These are phyloP conservation scores for Thelonectria rubi DNA, from an alignment of 2,329 filamentous ascomycete species.

Conservation along the genomic window DNA sequence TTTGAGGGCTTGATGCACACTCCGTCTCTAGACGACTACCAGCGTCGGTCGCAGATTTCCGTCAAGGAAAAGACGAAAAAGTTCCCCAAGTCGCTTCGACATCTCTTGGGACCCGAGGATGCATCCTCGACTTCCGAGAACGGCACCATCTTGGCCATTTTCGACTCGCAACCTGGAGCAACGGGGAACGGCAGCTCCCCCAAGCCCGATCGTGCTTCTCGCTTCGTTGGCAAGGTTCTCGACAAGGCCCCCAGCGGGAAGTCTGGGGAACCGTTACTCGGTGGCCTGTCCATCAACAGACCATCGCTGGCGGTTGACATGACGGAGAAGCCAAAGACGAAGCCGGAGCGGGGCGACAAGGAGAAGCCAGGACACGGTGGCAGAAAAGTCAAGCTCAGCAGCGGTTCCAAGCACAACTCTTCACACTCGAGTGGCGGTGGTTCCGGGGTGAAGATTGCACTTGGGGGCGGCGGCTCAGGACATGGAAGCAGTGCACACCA, in stretches of 20 bases:
- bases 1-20: slow-evolving; percentile 7
- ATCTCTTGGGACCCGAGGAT: not conserved
- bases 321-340: no score
- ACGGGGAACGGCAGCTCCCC: not conserved
- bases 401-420: no score
- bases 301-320: not conserved
- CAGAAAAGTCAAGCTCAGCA: no score
- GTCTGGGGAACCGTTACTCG: slow-evolving; percentile 3
- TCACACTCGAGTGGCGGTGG: no score
- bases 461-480: no score
- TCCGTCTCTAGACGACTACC: slow-evolving; percentile 8
- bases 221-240: slow-evolving; percentile 1
- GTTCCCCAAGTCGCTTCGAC: not conserved
- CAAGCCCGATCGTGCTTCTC: not conserved
- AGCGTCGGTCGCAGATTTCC: not conserved
- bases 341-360: no score
- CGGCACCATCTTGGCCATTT: no score
- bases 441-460: no score
- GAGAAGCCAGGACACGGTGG: no score
- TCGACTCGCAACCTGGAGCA: not conserved
- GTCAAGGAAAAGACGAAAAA: no score
- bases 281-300: not conserved
- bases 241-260: not conserved
- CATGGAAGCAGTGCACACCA: no score
- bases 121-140: no score